These are phyloP conservation scores for Nothophaeocryptopus gaeumannii DNA, from an alignment of 2,329 filamentous ascomycete genomes.

Conservation along the genomic window DNA sequence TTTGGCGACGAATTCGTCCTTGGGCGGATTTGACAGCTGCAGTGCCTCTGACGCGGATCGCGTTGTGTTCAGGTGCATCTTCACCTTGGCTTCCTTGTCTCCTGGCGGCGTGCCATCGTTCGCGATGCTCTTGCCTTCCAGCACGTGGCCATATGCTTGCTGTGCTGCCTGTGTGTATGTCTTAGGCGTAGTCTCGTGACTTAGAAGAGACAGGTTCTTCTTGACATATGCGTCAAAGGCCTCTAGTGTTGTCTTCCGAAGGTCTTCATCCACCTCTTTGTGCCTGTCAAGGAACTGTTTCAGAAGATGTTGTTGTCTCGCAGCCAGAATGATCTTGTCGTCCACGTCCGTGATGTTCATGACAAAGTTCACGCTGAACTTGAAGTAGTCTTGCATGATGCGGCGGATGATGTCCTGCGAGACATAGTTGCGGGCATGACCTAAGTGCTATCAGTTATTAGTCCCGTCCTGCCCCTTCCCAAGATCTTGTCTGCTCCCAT, in stretches of 20 bases:
- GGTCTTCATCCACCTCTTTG: slow-evolving; percentile 43
- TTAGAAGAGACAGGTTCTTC: slow-evolving; percentile 62
- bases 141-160: slow-evolving; percentile 53
- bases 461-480: slow-evolving; percentile 6
- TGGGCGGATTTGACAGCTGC: slow-evolving; percentile 30
- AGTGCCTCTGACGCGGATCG: slow-evolving; percentile 54
- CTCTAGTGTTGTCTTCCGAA: slow-evolving; percentile 48
- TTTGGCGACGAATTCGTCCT: slow-evolving; percentile 53
- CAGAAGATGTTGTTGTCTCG: slow-evolving; percentile 76
- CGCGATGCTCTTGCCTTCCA: slow-evolving; percentile 55
- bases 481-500: slow-evolving; percentile 14
- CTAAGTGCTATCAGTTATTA: slow-evolving; percentile 54
- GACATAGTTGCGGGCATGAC: slow-evolving; percentile 87
- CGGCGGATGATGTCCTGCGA: slow-evolving; percentile 84
- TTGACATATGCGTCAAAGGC: slow-evolving; percentile 60
- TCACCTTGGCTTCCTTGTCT: slow-evolving; percentile 80
- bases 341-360: slow-evolving; percentile 91
- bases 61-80: slow-evolving; percentile 76
- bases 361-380: slow-evolving; percentile 78
- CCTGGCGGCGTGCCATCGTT: slow-evolving; percentile 51
- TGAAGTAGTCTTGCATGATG: slow-evolving; percentile 79
- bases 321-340: slow-evolving; percentile 59
- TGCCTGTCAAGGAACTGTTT: slow-evolving; percentile 61
- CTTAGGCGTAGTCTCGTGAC: slow-evolving; percentile 43
- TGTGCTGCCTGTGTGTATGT: slow-evolving; percentile 49